A percentile compares a stretch with the other conserved stretches of the same genome.
Evolutionary conservation across 31 red algal species (phyloP).

Genomic region (Endocladia muricata): DNA sequence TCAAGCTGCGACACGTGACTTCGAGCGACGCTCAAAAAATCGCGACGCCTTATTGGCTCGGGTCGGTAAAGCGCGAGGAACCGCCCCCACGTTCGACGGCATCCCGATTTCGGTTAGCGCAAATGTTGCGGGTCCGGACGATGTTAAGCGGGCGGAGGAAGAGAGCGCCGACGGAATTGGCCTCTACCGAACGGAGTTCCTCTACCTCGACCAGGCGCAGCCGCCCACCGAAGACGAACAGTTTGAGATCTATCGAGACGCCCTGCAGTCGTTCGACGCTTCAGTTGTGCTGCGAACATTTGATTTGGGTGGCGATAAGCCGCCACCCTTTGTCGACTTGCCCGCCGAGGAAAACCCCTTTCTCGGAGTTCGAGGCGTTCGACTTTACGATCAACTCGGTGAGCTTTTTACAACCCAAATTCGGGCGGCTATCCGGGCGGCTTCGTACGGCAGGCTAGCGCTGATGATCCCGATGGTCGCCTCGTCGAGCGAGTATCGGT

Average conservation of each 20-base stretch:
- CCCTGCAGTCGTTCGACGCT: not conserved
- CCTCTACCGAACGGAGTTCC: conserved; percentile 13
- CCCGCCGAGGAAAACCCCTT: not conserved
- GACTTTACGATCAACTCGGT: not conserved
- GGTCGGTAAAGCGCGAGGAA: not conserved
- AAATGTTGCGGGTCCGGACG: not conserved
- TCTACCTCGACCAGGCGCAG: not conserved
- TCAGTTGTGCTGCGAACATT: not conserved
- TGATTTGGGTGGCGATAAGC: conserved; percentile 12
- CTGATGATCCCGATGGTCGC: conserved; percentile 13
- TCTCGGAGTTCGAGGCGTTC: conserved; percentile 6
- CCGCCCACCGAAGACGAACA: conserved; percentile 8
- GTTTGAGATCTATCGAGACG: not conserved
- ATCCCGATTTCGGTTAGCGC: not conserved
- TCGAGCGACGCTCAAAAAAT: not conserved
- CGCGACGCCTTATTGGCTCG: not conserved
- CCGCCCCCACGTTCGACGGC: conserved; percentile 7
- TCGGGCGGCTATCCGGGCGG: not conserved
- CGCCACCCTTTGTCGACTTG: not conserved
- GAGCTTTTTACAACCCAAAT: conserved; percentile 6
- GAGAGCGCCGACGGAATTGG: conserved; percentile 9
- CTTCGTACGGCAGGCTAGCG: not conserved
- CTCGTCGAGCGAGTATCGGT: not conserved
- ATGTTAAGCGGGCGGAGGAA: not conserved
- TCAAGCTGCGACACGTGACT: not conserved